A percentile compares a stretch with the other conserved stretches of the same genome.
These are phyloP conservation scores for Fusarium torreyae DNA, from an alignment of 2,329 filamentous ascomycete species.

Conservation along the genomic window DNA sequence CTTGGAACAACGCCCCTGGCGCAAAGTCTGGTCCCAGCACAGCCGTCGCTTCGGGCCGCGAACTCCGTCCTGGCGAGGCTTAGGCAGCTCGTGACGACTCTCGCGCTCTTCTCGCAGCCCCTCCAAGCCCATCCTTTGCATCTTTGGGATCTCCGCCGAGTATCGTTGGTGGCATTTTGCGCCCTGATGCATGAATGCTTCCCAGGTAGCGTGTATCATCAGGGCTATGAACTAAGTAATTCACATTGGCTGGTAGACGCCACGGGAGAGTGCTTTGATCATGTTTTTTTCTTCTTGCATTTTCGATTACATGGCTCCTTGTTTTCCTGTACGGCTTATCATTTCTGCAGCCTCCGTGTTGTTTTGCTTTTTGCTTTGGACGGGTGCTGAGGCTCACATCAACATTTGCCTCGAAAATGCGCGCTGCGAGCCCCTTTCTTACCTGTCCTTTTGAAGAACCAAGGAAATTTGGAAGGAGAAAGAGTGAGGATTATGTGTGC, in stretches of 20 bases:
- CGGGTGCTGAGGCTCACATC: conserved; percentile 16
- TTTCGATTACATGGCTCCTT: conserved; percentile 22
- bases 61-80: conserved; percentile 62
- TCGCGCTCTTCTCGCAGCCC: conserved; percentile 32
- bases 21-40: conserved; percentile 60
- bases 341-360: conserved; percentile 23
- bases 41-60: conserved; percentile 70
- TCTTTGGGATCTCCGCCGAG: conserved; percentile 18
- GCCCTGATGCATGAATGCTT: neutral
- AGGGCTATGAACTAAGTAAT: conserved; percentile 10
- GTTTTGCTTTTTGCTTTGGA: conserved; percentile 24
- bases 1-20: conserved; percentile 83
- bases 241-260: neutral
- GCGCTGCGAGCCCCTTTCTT: conserved; percentile 10
- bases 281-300: conserved; percentile 30
- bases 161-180: conserved; percentile 9
- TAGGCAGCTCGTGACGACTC: conserved; percentile 54
- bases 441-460: conserved; percentile 15
- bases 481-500: conserved; percentile 29
- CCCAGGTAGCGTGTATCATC: conserved; percentile 3
- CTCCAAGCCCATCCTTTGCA: conserved; percentile 20
- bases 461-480: conserved; percentile 23
- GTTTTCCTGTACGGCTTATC: conserved; percentile 43
- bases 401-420: conserved; percentile 8
- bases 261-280: conserved; percentile 24